Evolutionary conservation across 2,329 filamentous ascomycete genomes (phyloP), one percentile per base, ranked within the genome.

Genomic region (Amauroascus niger): DNA sequence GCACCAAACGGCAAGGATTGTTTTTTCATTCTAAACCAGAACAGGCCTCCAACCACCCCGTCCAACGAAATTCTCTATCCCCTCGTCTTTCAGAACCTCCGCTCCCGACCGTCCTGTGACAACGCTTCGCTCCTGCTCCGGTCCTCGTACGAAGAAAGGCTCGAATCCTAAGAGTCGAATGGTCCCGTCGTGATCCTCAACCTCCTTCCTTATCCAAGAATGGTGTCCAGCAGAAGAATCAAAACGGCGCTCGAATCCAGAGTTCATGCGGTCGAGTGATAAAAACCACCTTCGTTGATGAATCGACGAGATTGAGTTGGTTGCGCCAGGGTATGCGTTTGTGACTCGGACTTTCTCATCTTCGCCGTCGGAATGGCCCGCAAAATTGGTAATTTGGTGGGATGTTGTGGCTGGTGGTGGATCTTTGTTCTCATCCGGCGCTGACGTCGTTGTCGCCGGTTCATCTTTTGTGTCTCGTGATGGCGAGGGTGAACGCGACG

Each of bases 211-310:
- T 20, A 52, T 37, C 49, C 52, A 57, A 35, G 40, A 16, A n/a
- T 40, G 53, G 1, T 51, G n/a, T 5, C 39, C 24, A n/a, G 48
- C 45, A 1, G 47, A 33, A 26, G 49, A 43, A 24, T 53, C 53
- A 26, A 37, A 33, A 33, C 45, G 54, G 40, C 53, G 52, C 26
- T 57, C 64, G 53, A 87, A 84, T 3, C 83, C 83, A 48, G 77
- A 81, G 3, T 73, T 76, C 24, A 62, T 64, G 11, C 80, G 73
- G 61, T 87, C 84, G 1, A 87, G 70, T 9, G 78, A 78, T 16
- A 86, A 61, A 55, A 79, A 85, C 84, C 83, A 87, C 40, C 74
- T 73, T 4, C 83, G 75, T 64, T 87, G 83, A 60, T 87, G 78
- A 3, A 87, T 71, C 35, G 82, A 86, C 5, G 78, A 80, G 39